Evolutionary conservation across 2,329 filamentous ascomycete genomes (phyloP).

Genomic region (Xylariaceae sp.): DNA sequence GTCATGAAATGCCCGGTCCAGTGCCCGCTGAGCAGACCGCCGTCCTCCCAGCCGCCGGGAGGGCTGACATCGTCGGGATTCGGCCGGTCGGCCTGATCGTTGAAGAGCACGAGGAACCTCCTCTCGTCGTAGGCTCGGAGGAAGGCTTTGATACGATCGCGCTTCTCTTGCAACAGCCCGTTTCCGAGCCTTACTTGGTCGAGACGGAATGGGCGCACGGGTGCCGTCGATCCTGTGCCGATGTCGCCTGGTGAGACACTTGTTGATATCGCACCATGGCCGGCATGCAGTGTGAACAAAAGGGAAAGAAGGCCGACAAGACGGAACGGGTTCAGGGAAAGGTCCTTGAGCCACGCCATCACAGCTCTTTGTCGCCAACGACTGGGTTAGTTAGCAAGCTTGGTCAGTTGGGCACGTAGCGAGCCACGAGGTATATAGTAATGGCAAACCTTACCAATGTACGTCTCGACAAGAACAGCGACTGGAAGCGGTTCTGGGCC

Average conservation of each 20-base stretch:
- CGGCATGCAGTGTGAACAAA: too few relatives aligned
- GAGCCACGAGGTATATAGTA: too few relatives aligned
- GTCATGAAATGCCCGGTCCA: constrained; percentile 33
- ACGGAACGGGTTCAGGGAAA: too few relatives aligned
- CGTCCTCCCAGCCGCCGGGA: constrained; percentile 33
- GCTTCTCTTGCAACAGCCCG: constrained; percentile 31
- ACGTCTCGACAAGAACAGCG: too few relatives aligned
- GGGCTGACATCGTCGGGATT: constrained; percentile 23
- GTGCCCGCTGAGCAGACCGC: constrained; percentile 31
- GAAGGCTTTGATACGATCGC: constrained; percentile 29
- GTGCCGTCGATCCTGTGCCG: constrained; percentile 28
- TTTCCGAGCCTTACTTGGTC: constrained; percentile 29
- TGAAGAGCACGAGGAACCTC: constrained; percentile 29
- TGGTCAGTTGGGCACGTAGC: too few relatives aligned
- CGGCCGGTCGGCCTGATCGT: constrained; percentile 28
- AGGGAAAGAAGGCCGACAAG: too few relatives aligned
- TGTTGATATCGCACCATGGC: constrained; percentile 6
- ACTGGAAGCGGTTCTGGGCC: too few relatives aligned
- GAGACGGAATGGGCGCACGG: constrained; percentile 30
- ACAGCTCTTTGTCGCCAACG: too few relatives aligned
- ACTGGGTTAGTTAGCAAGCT: too few relatives aligned
- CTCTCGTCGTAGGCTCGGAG: constrained; percentile 27
- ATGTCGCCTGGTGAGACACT: constrained; percentile 16
- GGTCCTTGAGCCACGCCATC: too few relatives aligned
- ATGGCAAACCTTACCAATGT: too few relatives aligned